phyloP scores from a whole-genome alignment of 1,139 yeast species.

The Diutina siamensis region DNA sequence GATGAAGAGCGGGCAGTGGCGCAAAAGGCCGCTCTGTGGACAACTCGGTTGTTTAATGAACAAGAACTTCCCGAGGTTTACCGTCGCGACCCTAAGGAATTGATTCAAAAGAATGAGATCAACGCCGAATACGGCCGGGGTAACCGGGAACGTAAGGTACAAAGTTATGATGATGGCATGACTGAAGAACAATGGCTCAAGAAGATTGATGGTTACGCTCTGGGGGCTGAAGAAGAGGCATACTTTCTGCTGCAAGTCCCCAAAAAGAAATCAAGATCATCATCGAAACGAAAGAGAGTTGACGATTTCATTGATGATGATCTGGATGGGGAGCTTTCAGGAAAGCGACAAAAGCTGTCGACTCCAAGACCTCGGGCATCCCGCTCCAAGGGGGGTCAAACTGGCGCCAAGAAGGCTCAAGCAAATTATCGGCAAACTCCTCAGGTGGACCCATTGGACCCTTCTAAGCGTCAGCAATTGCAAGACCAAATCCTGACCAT shows the following conservation, averaged over 20 bases:
- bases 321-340: slow-evolving; percentile 9
- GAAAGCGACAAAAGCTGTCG: slow-evolving; percentile 19
- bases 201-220: slow-evolving; percentile 38
- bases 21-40: slow-evolving; percentile 31
- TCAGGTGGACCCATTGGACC: slow-evolving; percentile 25
- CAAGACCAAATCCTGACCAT: slow-evolving; percentile 31
- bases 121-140: slow-evolving; percentile 43
- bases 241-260: slow-evolving; percentile 13
- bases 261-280: slow-evolving; percentile 14
- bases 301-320: slow-evolving; percentile 8
- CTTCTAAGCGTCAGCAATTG: slow-evolving; percentile 32
- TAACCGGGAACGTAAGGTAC: slow-evolving; percentile 47
- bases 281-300: slow-evolving; percentile 8
- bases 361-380: slow-evolving; percentile 16
- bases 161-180: slow-evolving; percentile 52
- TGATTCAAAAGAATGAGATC: slow-evolving; percentile 14
- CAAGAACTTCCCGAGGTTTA: slow-evolving; percentile 60
- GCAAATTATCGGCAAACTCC: slow-evolving; percentile 18
- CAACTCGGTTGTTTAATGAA: slow-evolving; percentile 44
- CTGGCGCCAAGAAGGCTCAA: slow-evolving; percentile 7
- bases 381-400: slow-evolving; percentile 8
- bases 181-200: slow-evolving; percentile 73
- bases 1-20: slow-evolving; percentile 42
- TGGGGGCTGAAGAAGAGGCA: slow-evolving; percentile 12
- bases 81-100: slow-evolving; percentile 32